Evolutionary conservation across 495 filamentous ascomycete genomes (phyloP).

Genomic region (Choiromyces venosus): DNA sequence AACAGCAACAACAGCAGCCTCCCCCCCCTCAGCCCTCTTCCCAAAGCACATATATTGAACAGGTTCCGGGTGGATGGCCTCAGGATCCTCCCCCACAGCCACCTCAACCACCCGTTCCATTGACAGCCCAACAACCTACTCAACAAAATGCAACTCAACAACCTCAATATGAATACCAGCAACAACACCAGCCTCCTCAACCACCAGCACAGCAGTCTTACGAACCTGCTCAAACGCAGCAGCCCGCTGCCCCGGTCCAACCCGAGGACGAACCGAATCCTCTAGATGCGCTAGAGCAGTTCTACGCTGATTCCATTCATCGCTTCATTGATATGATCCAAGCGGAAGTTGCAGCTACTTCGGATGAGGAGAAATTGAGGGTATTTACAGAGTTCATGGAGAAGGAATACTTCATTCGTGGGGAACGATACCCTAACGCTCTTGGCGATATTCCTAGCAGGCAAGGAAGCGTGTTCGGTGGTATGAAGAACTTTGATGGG

Average conservation of each 20-base stretch:
- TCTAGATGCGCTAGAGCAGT: constrained; percentile 30
- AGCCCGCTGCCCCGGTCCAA: neutral
- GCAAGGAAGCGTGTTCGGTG: constrained; percentile 26
- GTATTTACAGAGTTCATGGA: constrained; percentile 41
- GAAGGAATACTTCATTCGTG: constrained; percentile 39
- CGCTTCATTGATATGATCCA: constrained; percentile 40
- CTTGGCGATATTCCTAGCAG: constrained; percentile 36
- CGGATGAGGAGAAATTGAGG: constrained; percentile 38
- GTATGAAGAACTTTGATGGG: neutral
- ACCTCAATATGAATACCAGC: constrained; percentile 3
- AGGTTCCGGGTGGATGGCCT: neutral
- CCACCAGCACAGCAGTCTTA: neutral
- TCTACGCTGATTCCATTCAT: constrained; percentile 37
- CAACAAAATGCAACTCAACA: neutral
- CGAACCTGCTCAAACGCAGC: constrained; percentile 11
- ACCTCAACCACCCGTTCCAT: neutral
- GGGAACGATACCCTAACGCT: constrained; percentile 36
- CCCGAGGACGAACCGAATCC: constrained; percentile 28
- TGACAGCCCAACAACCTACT: neutral
- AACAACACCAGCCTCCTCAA: neutral
- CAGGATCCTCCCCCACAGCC: neutral
- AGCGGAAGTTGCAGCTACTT: constrained; percentile 33
- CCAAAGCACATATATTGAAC: neutral
- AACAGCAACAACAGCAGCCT: constrained; percentile 9
- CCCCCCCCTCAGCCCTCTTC: constrained; percentile 12